Evolutionary conservation across 73 alveolate species (phyloP).

Genomic region (Paramecium primaurelia): DNA sequence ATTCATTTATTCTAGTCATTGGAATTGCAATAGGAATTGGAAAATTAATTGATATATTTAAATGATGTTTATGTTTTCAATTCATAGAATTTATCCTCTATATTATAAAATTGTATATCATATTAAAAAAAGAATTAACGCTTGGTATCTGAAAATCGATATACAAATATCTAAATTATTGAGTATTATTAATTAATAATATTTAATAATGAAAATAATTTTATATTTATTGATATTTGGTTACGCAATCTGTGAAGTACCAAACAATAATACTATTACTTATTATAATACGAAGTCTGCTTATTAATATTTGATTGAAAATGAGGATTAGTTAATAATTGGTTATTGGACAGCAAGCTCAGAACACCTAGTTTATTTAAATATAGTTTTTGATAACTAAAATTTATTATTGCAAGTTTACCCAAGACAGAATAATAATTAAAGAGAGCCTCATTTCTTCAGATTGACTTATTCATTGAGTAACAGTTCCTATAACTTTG

Average conservation of each 20-base stretch:
- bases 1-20: not conserved
- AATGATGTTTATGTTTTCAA: not conserved
- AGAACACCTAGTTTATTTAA: not conserved
- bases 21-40: constrained; percentile 9
- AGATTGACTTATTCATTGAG: not conserved
- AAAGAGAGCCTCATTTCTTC: not conserved
- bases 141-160: not conserved
- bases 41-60: not conserved
- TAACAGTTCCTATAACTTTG: not conserved
- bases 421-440: not conserved
- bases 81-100: no score
- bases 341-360: not conserved
- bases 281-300: not conserved
- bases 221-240: not conserved
- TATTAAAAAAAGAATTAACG: not conserved
- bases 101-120: no score
- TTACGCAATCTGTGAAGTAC: not conserved
- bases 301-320: not conserved
- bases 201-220: not conserved
- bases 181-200: not conserved
- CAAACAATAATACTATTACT: not conserved
- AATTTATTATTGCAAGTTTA: not conserved
- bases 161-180: not conserved
- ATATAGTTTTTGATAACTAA: not conserved
- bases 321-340: not conserved